phyloP scores from a whole-genome alignment of 148 eudicot genomes.

The Cornus kousa region DNA sequence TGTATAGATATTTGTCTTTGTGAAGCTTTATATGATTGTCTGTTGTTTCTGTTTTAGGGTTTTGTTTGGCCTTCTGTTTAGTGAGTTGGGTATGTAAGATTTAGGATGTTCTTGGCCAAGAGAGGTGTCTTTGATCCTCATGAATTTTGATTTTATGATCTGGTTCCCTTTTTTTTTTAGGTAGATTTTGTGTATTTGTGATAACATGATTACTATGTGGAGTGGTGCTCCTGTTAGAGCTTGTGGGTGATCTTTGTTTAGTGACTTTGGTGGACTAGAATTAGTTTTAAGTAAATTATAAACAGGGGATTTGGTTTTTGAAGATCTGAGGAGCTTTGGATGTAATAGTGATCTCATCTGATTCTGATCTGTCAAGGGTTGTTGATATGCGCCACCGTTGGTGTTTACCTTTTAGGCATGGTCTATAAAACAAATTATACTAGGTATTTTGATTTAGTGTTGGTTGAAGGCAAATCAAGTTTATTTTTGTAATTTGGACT shows the following conservation, averaged over 20 bases:
- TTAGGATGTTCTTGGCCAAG: not conserved
- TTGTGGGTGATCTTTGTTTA: conserved; percentile 2
- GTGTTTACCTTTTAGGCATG: not conserved
- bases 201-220: not conserved
- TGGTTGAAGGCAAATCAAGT: conserved; percentile 5
- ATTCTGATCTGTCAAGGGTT: conserved; percentile 5
- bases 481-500: not conserved
- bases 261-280: not conserved
- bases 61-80: not conserved
- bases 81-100: conserved; percentile 6
- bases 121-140: not conserved
- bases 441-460: not conserved
- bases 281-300: not conserved
- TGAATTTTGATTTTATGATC: not conserved
- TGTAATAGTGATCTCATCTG: not conserved
- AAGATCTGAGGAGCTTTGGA: not conserved
- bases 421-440: not conserved
- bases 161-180: not conserved
- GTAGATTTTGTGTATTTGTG: not conserved
- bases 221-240: not conserved
- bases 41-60: not conserved
- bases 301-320: not conserved
- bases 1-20: not conserved
- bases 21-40: conserved; percentile 1
- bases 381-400: not conserved